Conservation (phyloP, 163 green algal species). For the Trebouxiophyceae sp. region DNA sequence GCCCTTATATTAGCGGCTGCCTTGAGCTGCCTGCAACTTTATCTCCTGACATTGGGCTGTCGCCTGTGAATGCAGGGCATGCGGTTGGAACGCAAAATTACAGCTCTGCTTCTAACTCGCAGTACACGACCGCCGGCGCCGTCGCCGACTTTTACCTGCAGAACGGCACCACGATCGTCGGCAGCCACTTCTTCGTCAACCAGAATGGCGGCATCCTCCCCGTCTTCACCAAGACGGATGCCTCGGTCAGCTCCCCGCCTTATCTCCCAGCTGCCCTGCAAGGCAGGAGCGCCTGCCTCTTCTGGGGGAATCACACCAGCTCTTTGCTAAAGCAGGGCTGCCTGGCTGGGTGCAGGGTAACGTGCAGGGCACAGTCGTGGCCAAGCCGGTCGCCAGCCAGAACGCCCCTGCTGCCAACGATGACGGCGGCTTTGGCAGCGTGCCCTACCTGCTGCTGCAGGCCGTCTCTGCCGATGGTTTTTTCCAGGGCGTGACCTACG, state of each 20-base stretch:
- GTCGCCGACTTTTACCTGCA: not conserved
- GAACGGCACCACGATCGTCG: not conserved
- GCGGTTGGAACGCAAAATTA: not conserved
- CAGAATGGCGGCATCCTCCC: not conserved
- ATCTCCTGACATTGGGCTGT: no score
- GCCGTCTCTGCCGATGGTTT: not conserved
- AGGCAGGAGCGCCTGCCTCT: no score
- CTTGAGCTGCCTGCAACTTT: not conserved
- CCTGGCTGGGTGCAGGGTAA: no score
- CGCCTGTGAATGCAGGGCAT: not conserved
- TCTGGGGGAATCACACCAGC: no score
- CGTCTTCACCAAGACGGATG: not conserved
- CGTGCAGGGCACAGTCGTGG: no score
- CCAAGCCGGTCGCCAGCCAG: no score
- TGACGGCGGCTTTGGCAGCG: not conserved
- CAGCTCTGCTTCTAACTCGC: not conserved
- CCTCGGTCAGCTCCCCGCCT: no score
- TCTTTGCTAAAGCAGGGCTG: no score
- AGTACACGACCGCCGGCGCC: not conserved
- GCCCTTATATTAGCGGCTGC: not conserved
- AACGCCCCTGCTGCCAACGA: no score
- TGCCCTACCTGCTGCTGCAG: not conserved
- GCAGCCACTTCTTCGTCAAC: not conserved
- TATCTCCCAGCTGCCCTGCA: no score
- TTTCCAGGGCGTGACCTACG: not conserved